Percentiles rank a stretch among this genome's conserved stretches.
Conservation (phyloP, 2,329 filamentous ascomycete genomes). For the Colletotrichum salicis region DNA sequence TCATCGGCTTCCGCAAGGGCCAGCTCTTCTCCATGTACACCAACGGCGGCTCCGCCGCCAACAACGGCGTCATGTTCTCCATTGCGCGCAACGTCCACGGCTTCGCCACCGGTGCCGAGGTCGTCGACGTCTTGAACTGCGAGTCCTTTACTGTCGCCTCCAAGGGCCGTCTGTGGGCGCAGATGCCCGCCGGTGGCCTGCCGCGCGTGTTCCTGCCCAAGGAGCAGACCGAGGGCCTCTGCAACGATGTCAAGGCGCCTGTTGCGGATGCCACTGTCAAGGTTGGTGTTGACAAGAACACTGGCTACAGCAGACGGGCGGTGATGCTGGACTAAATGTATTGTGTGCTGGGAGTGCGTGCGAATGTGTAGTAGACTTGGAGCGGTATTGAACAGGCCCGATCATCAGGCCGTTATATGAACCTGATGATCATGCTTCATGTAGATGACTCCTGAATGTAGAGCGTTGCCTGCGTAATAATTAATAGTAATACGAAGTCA, state of each 20-base stretch:
- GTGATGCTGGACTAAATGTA: constrained; percentile 1
- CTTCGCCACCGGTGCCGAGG: constrained; percentile 45
- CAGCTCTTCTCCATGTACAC: constrained; percentile 46
- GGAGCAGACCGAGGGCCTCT: constrained; percentile 30
- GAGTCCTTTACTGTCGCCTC: constrained; percentile 28
- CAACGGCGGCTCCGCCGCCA: constrained; percentile 50
- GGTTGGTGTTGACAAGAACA: constrained; percentile 32
- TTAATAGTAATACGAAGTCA: background rate
- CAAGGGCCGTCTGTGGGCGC: constrained; percentile 31
- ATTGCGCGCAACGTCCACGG: constrained; percentile 47
- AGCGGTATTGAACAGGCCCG: background rate
- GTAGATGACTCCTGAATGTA: background rate
- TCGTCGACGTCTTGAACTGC: constrained; percentile 58
- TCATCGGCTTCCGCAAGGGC: constrained; percentile 34
- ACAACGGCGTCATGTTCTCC: constrained; percentile 44
- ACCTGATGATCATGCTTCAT: background rate
- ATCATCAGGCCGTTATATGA: background rate
- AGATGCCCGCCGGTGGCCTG: constrained; percentile 32
- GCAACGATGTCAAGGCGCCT: constrained; percentile 28
- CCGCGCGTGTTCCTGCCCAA: constrained; percentile 31
- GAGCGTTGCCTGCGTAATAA: constrained; percentile 8
- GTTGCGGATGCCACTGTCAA: constrained; percentile 24
- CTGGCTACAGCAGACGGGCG: constrained; percentile 24
- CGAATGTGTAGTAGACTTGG: background rate
- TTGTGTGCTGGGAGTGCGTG: background rate